Percentiles rank a stretch among this genome's conserved stretches.
These are phyloP conservation scores for Backusella tarrabulga DNA, from an alignment of 192 early-diverging fungal genomes.

Conservation along the genomic window DNA sequence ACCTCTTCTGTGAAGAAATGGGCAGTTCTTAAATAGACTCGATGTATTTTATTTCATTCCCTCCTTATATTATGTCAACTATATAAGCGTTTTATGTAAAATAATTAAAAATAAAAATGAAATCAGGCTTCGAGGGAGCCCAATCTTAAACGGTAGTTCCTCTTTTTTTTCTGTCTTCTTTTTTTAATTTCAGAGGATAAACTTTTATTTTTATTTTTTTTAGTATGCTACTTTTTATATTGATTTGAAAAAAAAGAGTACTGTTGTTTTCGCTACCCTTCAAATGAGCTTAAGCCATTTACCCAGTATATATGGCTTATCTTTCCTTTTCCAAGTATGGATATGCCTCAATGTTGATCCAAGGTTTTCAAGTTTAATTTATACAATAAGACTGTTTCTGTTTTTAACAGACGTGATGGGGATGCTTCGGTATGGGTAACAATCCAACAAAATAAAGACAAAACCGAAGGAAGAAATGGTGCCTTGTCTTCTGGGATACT, in stretches of 20 bases:
- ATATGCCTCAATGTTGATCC: not conserved
- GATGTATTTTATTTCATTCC: not conserved
- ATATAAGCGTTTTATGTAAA: not conserved
- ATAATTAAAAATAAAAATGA: not conserved
- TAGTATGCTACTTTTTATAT: no score
- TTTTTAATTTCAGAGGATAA: not conserved
- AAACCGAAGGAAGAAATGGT: not conserved
- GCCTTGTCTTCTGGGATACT: not conserved
- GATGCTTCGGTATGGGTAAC: not conserved
- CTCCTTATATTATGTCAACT: not conserved
- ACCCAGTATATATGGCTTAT: not conserved
- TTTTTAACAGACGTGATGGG: not conserved
- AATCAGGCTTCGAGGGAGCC: not conserved
- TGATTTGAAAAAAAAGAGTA: no score
- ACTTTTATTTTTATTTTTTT: no score
- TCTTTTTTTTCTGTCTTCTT: not conserved
- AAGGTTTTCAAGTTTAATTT: not conserved
- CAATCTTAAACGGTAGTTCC: not conserved
- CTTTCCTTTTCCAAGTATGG: not conserved
- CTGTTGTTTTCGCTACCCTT: not conserved
- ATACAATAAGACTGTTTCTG: not conserved
- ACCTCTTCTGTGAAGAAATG: slow-evolving; percentile 16
- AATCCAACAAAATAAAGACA: not conserved
- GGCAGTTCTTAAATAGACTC: slow-evolving; percentile 18
- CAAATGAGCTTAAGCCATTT: not conserved